A percentile compares a stretch with the other conserved stretches of the same genome.
Evolutionary conservation across 768 basidiomycete genomes (phyloP).

Genomic region (Ramaria sp.): DNA sequence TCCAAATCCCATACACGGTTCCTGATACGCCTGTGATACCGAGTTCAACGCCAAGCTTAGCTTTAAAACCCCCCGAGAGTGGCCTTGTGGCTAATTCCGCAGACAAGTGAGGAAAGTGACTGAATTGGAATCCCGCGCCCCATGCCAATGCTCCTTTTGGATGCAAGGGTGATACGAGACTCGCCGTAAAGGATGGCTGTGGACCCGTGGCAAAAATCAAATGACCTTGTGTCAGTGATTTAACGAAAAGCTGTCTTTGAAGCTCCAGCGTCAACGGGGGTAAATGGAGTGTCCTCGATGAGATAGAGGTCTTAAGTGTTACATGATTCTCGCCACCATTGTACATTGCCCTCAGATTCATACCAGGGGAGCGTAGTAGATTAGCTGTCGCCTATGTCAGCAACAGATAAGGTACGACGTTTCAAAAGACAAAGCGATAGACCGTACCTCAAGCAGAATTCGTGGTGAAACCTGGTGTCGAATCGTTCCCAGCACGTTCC

Average conservation of each 20-base stretch:
- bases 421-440: not conserved
- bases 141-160: not conserved
- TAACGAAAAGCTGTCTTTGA: constrained; percentile 41
- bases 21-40: not conserved
- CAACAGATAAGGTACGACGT: constrained; percentile 8
- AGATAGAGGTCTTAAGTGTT: constrained; percentile 27
- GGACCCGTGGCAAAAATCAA: constrained; percentile 21
- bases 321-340: constrained; percentile 37
- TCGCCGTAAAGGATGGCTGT: not conserved
- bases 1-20: constrained; percentile 3
- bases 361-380: constrained; percentile 30
- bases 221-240: constrained; percentile 35
- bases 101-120: not conserved
- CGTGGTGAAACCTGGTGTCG: constrained; percentile 70
- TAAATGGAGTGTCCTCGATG: constrained; percentile 26
- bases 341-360: constrained; percentile 37
- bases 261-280: constrained; percentile 32
- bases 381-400: constrained; percentile 27
- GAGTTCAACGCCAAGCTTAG: not conserved
- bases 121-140: not conserved
- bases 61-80: constrained; percentile 1
- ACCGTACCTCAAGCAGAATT: constrained; percentile 28
- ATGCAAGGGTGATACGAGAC: not conserved
- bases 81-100: not conserved
- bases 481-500: constrained; percentile 55